A percentile compares a stretch with the other conserved stretches of the same genome.
These are phyloP conservation scores for Globisporangium barbulae DNA, from an alignment of 352 stramenopile species.

Conservation along the genomic window DNA sequence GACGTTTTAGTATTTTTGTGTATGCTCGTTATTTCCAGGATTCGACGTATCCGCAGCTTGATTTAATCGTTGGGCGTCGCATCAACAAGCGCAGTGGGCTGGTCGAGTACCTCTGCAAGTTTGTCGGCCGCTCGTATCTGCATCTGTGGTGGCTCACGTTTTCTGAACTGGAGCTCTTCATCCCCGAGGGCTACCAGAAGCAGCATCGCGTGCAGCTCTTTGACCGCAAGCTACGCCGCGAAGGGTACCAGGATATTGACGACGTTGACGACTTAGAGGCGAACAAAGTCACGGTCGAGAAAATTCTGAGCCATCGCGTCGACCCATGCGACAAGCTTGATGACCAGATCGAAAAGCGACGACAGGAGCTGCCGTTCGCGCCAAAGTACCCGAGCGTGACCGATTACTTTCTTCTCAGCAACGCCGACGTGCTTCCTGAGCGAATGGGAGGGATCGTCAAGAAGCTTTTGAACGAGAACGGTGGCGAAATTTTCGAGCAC, in stretches of 20 bases:
- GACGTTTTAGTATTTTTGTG: conserved; percentile 1
- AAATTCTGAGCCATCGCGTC: conserved; percentile 85
- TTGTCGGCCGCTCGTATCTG: conserved; percentile 82
- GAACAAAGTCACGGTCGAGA: conserved; percentile 87
- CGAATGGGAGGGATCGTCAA: conserved; percentile 75
- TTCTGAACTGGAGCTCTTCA: conserved; percentile 81
- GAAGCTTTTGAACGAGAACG: conserved; percentile 78
- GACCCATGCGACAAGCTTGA: conserved; percentile 79
- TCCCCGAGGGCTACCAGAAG: conserved; percentile 83
- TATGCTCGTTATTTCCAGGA: conserved; percentile 34
- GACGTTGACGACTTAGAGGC: conserved; percentile 86
- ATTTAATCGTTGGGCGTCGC: conserved; percentile 81
- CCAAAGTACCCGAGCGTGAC: conserved; percentile 72
- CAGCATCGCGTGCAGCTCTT: conserved; percentile 82
- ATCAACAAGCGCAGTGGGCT: conserved; percentile 69
- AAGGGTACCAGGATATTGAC: conserved; percentile 83
- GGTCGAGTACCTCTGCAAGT: conserved; percentile 88
- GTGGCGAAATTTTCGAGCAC: conserved; percentile 80
- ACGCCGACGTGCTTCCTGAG: conserved; percentile 61
- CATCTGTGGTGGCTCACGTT: conserved; percentile 89
- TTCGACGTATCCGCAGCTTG: conserved; percentile 61
- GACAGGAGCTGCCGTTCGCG: conserved; percentile 44
- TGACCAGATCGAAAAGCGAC: conserved; percentile 77
- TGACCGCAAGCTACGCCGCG: conserved; percentile 74
- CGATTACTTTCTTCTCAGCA: conserved; percentile 80